These are phyloP conservation scores for Rutstroemia sp. DNA, from an alignment of 2,329 filamentous ascomycete species.

Conservation along the genomic window DNA sequence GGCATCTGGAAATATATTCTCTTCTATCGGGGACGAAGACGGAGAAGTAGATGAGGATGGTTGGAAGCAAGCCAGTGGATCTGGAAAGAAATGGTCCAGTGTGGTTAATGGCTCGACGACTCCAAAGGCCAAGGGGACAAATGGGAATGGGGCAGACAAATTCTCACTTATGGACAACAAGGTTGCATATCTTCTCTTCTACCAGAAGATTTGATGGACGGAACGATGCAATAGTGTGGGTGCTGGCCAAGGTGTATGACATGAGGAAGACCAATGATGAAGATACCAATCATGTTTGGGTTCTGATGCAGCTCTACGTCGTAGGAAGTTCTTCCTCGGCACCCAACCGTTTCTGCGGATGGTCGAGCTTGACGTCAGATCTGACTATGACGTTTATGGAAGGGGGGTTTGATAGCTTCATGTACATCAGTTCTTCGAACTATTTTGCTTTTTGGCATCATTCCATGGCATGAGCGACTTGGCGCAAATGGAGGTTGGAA, in stretches of 20 bases:
- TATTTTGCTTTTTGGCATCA: not conserved
- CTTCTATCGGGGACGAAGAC: slow-evolving; percentile 53
- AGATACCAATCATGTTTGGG: not conserved
- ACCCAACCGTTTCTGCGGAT: not conserved
- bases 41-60: slow-evolving; percentile 62
- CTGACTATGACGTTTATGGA: too few relatives aligned
- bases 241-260: not conserved
- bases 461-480: not conserved
- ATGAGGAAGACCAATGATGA: not conserved
- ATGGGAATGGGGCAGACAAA: slow-evolving; percentile 27
- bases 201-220: slow-evolving; percentile 47
- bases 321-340: too few relatives aligned
- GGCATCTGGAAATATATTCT: slow-evolving; percentile 64
- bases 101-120: slow-evolving; percentile 57
- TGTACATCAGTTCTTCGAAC: not conserved
- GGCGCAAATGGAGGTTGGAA: not conserved
- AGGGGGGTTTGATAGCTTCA: not conserved
- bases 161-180: slow-evolving; percentile 77
- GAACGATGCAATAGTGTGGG: not conserved
- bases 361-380: not conserved
- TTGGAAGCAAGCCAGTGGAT: slow-evolving; percentile 82
- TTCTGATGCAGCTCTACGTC: too few relatives aligned
- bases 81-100: slow-evolving; percentile 64
- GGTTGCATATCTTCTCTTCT: slow-evolving; percentile 94
- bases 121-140: slow-evolving; percentile 50